These are phyloP conservation scores for Pseudonitzschia pungens DNA, from an alignment of 108 stramenopile species.

Conservation along the genomic window DNA sequence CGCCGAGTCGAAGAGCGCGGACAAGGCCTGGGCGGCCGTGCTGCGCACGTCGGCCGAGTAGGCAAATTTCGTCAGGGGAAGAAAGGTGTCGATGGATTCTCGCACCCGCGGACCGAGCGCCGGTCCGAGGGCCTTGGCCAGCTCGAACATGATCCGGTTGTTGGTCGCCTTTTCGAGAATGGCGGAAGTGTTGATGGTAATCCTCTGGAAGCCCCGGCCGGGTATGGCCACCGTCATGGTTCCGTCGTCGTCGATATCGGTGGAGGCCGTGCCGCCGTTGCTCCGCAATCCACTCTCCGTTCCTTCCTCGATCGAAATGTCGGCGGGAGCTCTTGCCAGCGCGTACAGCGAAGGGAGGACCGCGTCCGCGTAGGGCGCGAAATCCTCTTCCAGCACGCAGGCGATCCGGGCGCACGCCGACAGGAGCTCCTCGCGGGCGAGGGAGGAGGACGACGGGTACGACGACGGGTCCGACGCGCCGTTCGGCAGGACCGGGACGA, in stretches of 20 bases:
- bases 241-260: slow-evolving; percentile 46
- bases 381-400: slow-evolving; percentile 66
- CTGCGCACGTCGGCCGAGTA: slow-evolving; percentile 81
- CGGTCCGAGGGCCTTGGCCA: slow-evolving; percentile 59
- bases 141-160: slow-evolving; percentile 74
- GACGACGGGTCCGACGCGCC: neutral
- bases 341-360: slow-evolving; percentile 70
- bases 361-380: slow-evolving; percentile 53
- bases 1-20: slow-evolving; percentile 76
- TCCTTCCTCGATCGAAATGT: slow-evolving; percentile 55
- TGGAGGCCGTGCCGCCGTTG: neutral
- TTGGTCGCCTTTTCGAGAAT: slow-evolving; percentile 75
- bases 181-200: slow-evolving; percentile 74
- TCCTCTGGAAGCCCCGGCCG: slow-evolving; percentile 68
- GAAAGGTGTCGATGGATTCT: slow-evolving; percentile 48
- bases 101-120: slow-evolving; percentile 64
- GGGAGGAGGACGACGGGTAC: slow-evolving; percentile 2
- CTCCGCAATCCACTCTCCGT: slow-evolving; percentile 31
- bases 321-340: slow-evolving; percentile 49
- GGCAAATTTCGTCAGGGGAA: slow-evolving; percentile 59
- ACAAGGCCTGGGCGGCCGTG: slow-evolving; percentile 65
- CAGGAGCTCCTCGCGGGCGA: slow-evolving; percentile 52
- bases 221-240: slow-evolving; percentile 74
- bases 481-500: slow-evolving; percentile 44
- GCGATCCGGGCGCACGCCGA: slow-evolving; percentile 80